These are phyloP conservation scores for Themeda triandra DNA, from an alignment of 176 grass and related monocot species.

Conservation along the genomic window DNA sequence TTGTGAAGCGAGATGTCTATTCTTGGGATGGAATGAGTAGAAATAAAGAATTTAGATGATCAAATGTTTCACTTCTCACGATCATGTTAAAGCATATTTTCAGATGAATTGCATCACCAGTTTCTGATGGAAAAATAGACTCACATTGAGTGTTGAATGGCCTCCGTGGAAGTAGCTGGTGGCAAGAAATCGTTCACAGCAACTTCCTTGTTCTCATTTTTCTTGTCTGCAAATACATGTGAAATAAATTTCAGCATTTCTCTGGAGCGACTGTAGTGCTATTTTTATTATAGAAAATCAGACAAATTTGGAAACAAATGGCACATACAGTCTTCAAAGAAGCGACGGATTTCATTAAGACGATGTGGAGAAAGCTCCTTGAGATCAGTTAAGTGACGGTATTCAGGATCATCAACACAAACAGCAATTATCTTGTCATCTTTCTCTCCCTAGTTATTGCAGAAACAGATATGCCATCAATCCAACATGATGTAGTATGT, in stretches of 20 bases:
- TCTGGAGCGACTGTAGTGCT: not conserved
- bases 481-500: not conserved
- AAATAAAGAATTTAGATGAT: not conserved
- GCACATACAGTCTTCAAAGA: slow-evolving; percentile 56
- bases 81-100: not conserved
- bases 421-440: slow-evolving; percentile 66
- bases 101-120: not conserved
- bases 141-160: slow-evolving; percentile 47
- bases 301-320: not conserved
- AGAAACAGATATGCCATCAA: slow-evolving; percentile 20
- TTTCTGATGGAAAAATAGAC: not conserved
- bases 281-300: not conserved
- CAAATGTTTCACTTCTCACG: not conserved
- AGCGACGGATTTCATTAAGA: slow-evolving; percentile 59
- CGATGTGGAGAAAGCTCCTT: slow-evolving; percentile 57
- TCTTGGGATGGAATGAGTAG: not conserved
- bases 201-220: slow-evolving; percentile 59
- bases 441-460: slow-evolving; percentile 45
- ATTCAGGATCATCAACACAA: slow-evolving; percentile 56
- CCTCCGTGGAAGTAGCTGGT: slow-evolving; percentile 34
- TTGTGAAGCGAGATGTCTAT: not conserved
- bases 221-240: slow-evolving; percentile 33
- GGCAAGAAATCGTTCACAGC: slow-evolving; percentile 53
- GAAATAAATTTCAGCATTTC: not conserved
- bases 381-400: slow-evolving; percentile 46